Conservation (phyloP, 2,329 filamentous ascomycete genomes). For the Epichloe amarillans region DNA sequence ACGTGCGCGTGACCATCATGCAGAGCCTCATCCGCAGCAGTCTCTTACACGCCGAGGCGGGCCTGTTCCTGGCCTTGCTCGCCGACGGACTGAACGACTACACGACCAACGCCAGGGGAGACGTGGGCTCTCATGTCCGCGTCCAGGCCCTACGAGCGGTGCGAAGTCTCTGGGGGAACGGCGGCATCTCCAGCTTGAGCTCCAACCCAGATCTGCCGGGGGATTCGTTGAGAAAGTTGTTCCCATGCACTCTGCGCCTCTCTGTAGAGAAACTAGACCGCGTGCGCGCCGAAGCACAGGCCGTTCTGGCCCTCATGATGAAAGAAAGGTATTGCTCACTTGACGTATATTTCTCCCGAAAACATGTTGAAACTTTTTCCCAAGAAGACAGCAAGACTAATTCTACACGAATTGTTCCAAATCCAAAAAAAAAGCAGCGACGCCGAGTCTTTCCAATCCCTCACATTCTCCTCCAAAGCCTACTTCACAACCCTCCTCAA, state of each 20-base stretch:
- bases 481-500: slow-evolving; percentile 46
- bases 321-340: slow-evolving; percentile 27
- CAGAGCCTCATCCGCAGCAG: slow-evolving; percentile 37
- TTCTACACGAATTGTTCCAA: background rate
- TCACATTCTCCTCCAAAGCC: slow-evolving; percentile 42
- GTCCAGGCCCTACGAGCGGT: slow-evolving; percentile 70
- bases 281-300: slow-evolving; percentile 56
- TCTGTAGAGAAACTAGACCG: slow-evolving; percentile 84
- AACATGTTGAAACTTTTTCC: background rate
- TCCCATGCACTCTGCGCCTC: slow-evolving; percentile 48
- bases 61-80: slow-evolving; percentile 32
- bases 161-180: slow-evolving; percentile 41
- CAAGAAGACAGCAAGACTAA: background rate
- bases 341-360: background rate
- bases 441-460: slow-evolving; percentile 19
- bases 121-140: slow-evolving; percentile 77
- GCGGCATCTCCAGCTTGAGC: slow-evolving; percentile 8
- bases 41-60: slow-evolving; percentile 27
- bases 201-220: slow-evolving; percentile 12
- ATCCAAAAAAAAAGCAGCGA: slow-evolving; percentile 16
- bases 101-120: slow-evolving; percentile 76
- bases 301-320: slow-evolving; percentile 34
- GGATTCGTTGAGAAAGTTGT: slow-evolving; percentile 25
- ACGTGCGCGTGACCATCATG: slow-evolving; percentile 41
- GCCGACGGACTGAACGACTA: slow-evolving; percentile 68